Base-by-base conservation (phyloP, 768 basidiomycete genomes). In the Leucocoprinus birnbaumii region DNA sequence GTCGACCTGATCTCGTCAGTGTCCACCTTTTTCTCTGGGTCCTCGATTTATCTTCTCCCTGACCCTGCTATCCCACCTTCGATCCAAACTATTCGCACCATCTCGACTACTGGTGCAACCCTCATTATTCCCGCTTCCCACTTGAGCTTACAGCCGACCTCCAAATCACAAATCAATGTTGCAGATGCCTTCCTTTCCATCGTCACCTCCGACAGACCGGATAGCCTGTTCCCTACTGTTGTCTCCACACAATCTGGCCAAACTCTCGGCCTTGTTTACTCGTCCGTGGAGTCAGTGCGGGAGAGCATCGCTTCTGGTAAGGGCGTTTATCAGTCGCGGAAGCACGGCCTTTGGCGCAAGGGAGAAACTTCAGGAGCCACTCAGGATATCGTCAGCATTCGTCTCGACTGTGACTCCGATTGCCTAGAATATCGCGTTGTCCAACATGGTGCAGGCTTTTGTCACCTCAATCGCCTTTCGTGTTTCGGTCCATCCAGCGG, bases 291-390 rank as follows among this genome's bases (percentile, higher is more conserved):
- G 61, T 96, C 94, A 3, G 78, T 98, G 62, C 80, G 79, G 47
- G 91, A 95, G 68, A 89, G 90, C 61, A 93, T 99, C 67, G 58
- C 84, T 35, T 87, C 93, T 2, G 93, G 94, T 24, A 87, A 86
- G 65, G 97, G 97, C 14, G 87, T 96, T 11, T 99, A 99, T 67
- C 94, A 98, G 66, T 98, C 95, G 18, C 85, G 97, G 57, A 94
- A 91, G 66, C 92, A 96, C 64, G 95, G 95, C 14, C 74, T 98
- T 27, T 99, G 97, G 97, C 77, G 89, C 48, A 99, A 99, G 67
- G 97, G 97, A 14, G 95, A 93, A 72, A 95, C 94, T 0, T 95
- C 93, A 14, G 96, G 96, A 13, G 89, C 96, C 14, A 91, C 89
- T 2, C 97, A 99, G 64, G 83, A 91, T 16, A 82, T 99, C 53